Base-by-base conservation (phyloP, 805 yeast species). In the Zygosaccharomyces pseudorouxii region DNA sequence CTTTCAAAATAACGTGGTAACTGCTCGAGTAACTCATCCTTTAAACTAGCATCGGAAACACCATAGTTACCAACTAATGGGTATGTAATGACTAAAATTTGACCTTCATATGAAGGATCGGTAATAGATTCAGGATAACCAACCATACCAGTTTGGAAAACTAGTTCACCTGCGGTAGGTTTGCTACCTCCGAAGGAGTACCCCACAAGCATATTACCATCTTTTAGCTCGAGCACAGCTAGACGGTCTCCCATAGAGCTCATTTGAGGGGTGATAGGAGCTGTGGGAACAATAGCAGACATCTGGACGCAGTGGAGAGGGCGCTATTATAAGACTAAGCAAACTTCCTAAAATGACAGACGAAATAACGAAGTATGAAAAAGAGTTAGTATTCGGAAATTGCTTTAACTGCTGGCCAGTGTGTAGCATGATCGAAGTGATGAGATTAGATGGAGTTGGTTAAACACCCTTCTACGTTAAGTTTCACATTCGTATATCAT, bases 61-160 rank as follows among this genome's bases (percentile, higher is more conserved):
- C 99, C 99, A 71, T 93, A 93, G 76, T 93, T 93, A 68, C 99
- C 99, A 45, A 93, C 96, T 61, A 93, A 77, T 23, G 99, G 99
- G 70, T 83, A 93, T 47, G 99, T 93, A 71, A 93, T 86, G 55
- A 93, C 97, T 68, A 93, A 75, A 64, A 93, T 92, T 73, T 93
- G 99, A 55, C 99, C 99, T 66, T 87, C 90, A 71, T 93, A 93
- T 39, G 98, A 93, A 52, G 99, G 99, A 72, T 93, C 99, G 36
- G 99, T 89, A 70, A 93, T 81, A 46, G 97, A 83, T 72, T 93
- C 99, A 37, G 98, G 99, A 70, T 93, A 93, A 54, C 99, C 99
- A 59, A 93, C 98, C 97, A 93, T 90, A 76, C 99, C 98, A 55
- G 99, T 93, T 73, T 95, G 98, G 81, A 93, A 93, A 52, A 93